Base-by-base conservation (phyloP, 176 grass and related monocot genomes). In the Aegilops umbellulata region DNA sequence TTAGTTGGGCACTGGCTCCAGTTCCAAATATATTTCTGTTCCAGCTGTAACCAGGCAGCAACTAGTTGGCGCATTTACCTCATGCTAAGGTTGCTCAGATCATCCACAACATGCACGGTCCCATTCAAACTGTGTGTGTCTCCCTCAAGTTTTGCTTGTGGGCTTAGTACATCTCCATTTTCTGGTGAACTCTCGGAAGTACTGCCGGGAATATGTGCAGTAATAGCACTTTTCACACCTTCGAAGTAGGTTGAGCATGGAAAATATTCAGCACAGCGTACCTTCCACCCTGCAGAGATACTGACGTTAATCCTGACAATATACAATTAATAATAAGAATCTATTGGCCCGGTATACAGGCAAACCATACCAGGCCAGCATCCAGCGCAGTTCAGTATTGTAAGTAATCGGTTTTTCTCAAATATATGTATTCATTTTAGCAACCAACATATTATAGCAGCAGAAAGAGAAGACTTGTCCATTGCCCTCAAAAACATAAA, bases 171-270 rank as follows among this genome's bases (percentile, higher is more conserved):
- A 91, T 88, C 62, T 80, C 94, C 97, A 89, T 99, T 99, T 91
- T 97, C 97, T 85, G 90, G 47, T 80, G 71, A 86, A 91, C 82
- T 91, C 55, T 91, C 82, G 11, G 65, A 39, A 20, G 22, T 83
- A 64, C 36, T 78, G 84, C 81, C 88, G 8, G 65, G 49, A 79
- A 65, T 68, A 88, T 88, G 78, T 35, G 83, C 78, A 64, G 79
- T 74, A 65, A 79, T 42, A 49, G 85, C 85, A 72, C 97, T 94
- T 76, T 85, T 93, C 49, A 47, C 71, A 42, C 97, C 97, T 58
- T 81, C 94, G 81, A 99, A 94, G 55, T 94, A 94, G 25, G 90
- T 90, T 2, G 97, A 99, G 85, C 92, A 94, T 20, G 94, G 97
- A 57, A 97, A 99, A 85, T 97, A 93, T 83, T 94, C 92, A 3